These are phyloP conservation scores for Plasmodium knowlesi DNA, from an alignment of 169 alveolate genomes.

Conservation along the genomic window DNA sequence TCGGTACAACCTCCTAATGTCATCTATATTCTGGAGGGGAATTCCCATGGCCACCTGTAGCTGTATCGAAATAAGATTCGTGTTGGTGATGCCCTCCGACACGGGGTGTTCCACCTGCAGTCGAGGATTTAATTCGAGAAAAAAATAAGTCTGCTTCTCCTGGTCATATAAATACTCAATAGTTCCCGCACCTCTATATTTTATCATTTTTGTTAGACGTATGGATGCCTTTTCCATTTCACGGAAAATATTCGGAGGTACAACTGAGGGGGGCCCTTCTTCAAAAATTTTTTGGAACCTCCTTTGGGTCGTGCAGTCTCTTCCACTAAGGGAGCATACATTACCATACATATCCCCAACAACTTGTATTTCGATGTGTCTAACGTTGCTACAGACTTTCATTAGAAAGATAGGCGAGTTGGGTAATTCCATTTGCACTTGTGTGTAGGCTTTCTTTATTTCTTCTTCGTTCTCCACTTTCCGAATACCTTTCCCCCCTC, in stretches of 20 bases:
- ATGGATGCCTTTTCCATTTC: slow-evolving; percentile 92
- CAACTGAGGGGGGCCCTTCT: slow-evolving; percentile 92
- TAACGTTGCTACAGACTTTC: slow-evolving; percentile 85
- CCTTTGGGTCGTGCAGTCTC: slow-evolving; percentile 95
- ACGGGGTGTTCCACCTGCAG: slow-evolving; percentile 96
- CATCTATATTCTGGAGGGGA: slow-evolving; percentile 86
- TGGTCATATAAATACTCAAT: slow-evolving; percentile 93
- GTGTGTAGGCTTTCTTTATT: slow-evolving; percentile 80
- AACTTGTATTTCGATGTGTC: slow-evolving; percentile 92
- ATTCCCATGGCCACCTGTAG: slow-evolving; percentile 90
- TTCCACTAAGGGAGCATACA: slow-evolving; percentile 90
- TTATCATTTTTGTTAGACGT: slow-evolving; percentile 90
- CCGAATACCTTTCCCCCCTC: slow-evolving; percentile 97
- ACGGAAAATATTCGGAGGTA: slow-evolving; percentile 84
- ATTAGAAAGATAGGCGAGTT: slow-evolving; percentile 86
- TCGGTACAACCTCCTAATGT: slow-evolving; percentile 80
- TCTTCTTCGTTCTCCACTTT: slow-evolving; percentile 81
- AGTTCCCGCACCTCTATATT: slow-evolving; percentile 93
- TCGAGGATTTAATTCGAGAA: slow-evolving; percentile 92
- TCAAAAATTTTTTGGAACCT: slow-evolving; percentile 94
- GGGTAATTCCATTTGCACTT: slow-evolving; percentile 81
- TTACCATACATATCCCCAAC: slow-evolving; percentile 92
- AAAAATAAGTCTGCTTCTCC: slow-evolving; percentile 84
- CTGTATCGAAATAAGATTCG: slow-evolving; percentile 88
- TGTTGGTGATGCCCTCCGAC: slow-evolving; percentile 93